Evolutionary conservation across 2,329 filamentous ascomycete genomes (phyloP).

Genomic region (Diaporthe humulicola): DNA sequence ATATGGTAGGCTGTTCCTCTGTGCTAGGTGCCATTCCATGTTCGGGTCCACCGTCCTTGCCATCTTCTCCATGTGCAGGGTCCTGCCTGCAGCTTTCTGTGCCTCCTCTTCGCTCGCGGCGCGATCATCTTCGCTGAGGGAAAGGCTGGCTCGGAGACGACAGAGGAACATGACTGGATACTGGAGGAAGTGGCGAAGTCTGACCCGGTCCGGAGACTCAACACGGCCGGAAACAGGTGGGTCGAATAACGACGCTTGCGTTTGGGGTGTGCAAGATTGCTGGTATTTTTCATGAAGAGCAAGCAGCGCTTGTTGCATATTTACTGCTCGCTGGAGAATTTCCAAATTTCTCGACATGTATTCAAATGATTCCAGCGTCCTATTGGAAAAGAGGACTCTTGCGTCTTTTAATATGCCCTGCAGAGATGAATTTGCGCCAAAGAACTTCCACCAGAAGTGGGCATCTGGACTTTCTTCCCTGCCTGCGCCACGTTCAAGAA

Average conservation of each 20-base stretch:
- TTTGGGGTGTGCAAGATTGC: neutral
- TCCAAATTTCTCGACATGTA: neutral
- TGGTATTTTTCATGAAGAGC: neutral
- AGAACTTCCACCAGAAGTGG: neutral
- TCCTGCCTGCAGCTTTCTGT: neutral
- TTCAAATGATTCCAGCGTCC: neutral
- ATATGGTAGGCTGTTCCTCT: neutral
- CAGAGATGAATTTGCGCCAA: neutral
- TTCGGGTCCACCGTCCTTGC: neutral
- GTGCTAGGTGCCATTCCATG: neutral
- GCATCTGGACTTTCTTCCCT: neutral
- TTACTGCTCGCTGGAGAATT: neutral
- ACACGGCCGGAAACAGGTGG: neutral
- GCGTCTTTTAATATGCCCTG: neutral
- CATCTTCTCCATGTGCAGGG: neutral
- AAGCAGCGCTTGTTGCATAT: neutral
- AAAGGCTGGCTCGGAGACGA: neutral
- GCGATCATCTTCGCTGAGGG: neutral
- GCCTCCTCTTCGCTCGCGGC: neutral
- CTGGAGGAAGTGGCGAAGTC: neutral
- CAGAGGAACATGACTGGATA: neutral
- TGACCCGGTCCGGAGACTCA: neutral
- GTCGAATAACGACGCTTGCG: neutral
- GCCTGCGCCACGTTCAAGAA: neutral
- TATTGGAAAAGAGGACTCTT: neutral